Conservation (phyloP, 2,329 filamentous ascomycete species). For the Aureobasidium musti region DNA sequence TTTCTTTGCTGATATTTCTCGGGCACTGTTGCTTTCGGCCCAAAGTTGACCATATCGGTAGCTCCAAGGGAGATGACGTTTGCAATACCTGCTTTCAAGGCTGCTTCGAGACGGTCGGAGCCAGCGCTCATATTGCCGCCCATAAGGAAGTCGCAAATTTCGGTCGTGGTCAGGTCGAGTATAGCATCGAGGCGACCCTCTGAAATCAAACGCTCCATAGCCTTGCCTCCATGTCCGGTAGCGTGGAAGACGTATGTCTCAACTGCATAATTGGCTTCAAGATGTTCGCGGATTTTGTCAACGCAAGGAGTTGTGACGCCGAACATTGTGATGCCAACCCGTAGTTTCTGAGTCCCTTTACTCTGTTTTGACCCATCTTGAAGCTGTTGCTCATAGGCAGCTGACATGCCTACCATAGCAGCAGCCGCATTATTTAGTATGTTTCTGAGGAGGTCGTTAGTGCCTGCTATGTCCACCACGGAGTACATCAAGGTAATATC, state of each 20-base stretch:
- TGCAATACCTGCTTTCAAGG: conserved; percentile 60
- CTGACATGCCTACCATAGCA: conserved; percentile 61
- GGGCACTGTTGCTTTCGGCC: conserved; percentile 58
- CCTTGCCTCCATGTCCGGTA: conserved; percentile 66
- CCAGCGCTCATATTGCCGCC: conserved; percentile 66
- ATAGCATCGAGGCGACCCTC: conserved; percentile 64
- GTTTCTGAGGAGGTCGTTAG: conserved; percentile 60
- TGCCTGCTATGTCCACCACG: conserved; percentile 69
- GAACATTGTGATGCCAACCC: conserved; percentile 71
- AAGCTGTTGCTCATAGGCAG: conserved; percentile 44
- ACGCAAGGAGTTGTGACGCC: conserved; percentile 71
- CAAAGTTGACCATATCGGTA: conserved; percentile 66
- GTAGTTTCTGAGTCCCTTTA: conserved; percentile 43
- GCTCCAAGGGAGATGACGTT: conserved; percentile 55
- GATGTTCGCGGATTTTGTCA: conserved; percentile 54
- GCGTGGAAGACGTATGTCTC: conserved; percentile 70
- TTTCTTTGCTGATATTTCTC: conserved; percentile 54
- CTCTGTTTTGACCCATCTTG: not conserved
- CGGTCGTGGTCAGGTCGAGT: conserved; percentile 71
- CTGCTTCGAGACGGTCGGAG: conserved; percentile 58
- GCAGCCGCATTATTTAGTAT: conserved; percentile 65
- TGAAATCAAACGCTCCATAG: conserved; percentile 66
- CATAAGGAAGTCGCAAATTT: conserved; percentile 64
- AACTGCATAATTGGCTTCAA: conserved; percentile 51
- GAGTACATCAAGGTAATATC: conserved; percentile 72